Evolutionary conservation across 139 green algal species (phyloP).

Genomic region (Tetradesmus lagerheimii): DNA sequence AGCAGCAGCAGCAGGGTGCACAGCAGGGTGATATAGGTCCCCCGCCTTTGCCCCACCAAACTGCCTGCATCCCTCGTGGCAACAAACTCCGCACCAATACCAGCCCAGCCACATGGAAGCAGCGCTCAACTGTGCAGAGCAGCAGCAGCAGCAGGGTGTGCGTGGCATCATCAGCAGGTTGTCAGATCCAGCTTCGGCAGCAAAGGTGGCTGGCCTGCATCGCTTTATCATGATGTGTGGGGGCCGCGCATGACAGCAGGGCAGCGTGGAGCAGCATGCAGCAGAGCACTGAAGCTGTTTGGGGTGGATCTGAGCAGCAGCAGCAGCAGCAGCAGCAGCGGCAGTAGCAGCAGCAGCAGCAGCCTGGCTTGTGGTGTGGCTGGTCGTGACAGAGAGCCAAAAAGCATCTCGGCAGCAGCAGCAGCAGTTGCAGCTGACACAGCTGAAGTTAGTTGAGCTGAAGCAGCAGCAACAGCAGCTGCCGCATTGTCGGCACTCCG

Average conservation of each 20-base stretch:
- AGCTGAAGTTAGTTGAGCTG: too few species aligned
- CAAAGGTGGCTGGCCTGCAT: slow-evolving; percentile 29
- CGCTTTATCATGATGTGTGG: slow-evolving; percentile 41
- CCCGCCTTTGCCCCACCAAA: too few species aligned
- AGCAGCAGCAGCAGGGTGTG: too few species aligned
- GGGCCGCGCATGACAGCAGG: not conserved
- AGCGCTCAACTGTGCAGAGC: too few species aligned
- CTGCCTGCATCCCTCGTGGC: too few species aligned
- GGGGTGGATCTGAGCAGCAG: slow-evolving; percentile 2
- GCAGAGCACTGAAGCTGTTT: slow-evolving; percentile 10
- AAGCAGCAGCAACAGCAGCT: not conserved
- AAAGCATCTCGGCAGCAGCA: not conserved
- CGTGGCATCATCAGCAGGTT: not conserved
- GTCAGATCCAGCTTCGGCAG: not conserved
- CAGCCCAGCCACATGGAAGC: too few species aligned
- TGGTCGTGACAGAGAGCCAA: not conserved
- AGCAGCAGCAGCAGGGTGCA: too few species aligned
- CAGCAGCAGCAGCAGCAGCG: not conserved
- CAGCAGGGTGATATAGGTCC: too few species aligned
- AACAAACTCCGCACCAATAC: too few species aligned
- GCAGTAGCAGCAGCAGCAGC: too few species aligned
- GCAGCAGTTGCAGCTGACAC: not conserved
- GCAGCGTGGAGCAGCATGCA: not conserved
- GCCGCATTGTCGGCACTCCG: not conserved
- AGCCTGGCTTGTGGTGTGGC: not conserved